Evolutionary conservation across 176 grass and related monocot genomes (phyloP).

Genomic region (Oryza glaberrima): DNA sequence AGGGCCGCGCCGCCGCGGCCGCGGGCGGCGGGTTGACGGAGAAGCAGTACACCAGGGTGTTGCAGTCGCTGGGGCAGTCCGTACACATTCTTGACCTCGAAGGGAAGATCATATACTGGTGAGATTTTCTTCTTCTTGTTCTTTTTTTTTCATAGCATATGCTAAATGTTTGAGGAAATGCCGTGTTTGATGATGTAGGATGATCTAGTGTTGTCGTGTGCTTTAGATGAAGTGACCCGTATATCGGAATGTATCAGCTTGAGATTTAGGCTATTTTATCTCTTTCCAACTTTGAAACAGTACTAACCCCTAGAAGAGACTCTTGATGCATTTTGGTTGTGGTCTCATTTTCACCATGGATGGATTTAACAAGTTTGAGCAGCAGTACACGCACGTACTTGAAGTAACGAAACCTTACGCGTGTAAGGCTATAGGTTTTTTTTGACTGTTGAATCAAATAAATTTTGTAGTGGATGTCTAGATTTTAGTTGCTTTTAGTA

Average conservation of each 20-base stretch:
- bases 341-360: conserved; percentile 33
- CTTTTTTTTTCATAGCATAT: neutral
- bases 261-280: conserved; percentile 22
- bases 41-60: conserved; percentile 67
- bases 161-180: conserved; percentile 16
- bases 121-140: conserved; percentile 24
- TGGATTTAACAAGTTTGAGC: neutral
- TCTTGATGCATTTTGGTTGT: neutral
- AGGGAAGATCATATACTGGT: conserved; percentile 94
- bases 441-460: conserved; percentile 6
- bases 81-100: conserved; percentile 90
- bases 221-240: neutral
- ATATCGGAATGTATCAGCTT: neutral
- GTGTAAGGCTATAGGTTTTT: neutral
- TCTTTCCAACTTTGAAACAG: neutral
- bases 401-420: no score
- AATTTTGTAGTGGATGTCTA: neutral
- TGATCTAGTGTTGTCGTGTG: neutral
- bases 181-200: neutral
- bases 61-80: conserved; percentile 85
- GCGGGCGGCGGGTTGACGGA: conserved; percentile 56
- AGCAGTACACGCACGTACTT: no score
- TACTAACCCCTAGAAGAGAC: neutral
- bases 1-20: conserved; percentile 48
- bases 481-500: conserved; percentile 14